phyloP scores from a whole-genome alignment of 2,329 filamentous ascomycete genomes.

The Ophiobolus disseminans region DNA sequence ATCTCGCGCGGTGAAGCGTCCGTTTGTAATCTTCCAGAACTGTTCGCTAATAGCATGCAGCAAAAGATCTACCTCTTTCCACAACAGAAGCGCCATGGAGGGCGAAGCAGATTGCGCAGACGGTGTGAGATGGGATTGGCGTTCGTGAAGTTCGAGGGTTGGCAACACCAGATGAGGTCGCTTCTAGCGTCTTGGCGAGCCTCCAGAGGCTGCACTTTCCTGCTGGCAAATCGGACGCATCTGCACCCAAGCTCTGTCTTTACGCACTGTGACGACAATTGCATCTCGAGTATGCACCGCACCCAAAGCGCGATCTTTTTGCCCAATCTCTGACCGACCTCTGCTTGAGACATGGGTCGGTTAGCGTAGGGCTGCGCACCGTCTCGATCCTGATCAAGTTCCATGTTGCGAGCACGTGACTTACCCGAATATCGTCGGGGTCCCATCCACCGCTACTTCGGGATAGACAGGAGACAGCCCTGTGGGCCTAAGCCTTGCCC shows the following conservation, averaged over 20 bases:
- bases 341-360: background rate
- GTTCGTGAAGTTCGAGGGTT: too few relatives aligned
- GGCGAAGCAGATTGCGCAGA: background rate
- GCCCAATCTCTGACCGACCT: background rate
- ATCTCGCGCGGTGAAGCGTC: background rate
- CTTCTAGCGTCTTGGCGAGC: background rate
- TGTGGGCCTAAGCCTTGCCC: conserved; percentile 18
- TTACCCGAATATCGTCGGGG: conserved; percentile 6
- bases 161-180: background rate
- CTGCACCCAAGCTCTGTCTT: background rate
- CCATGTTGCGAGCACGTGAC: conserved; percentile 34
- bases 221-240: too few relatives aligned
- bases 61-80: background rate
- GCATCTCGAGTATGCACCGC: background rate
- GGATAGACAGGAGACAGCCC: conserved; percentile 12
- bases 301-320: background rate
- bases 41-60: background rate
- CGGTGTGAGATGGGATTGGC: background rate
- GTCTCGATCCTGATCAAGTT: conserved; percentile 21
- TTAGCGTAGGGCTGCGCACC: background rate
- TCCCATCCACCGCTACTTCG: conserved; percentile 18
- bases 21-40: background rate
- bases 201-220: too few relatives aligned
- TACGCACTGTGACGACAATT: background rate
- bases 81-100: background rate